Base-by-base conservation (phyloP, 2,329 filamentous ascomycete genomes). In the Xylariales sp. region DNA sequence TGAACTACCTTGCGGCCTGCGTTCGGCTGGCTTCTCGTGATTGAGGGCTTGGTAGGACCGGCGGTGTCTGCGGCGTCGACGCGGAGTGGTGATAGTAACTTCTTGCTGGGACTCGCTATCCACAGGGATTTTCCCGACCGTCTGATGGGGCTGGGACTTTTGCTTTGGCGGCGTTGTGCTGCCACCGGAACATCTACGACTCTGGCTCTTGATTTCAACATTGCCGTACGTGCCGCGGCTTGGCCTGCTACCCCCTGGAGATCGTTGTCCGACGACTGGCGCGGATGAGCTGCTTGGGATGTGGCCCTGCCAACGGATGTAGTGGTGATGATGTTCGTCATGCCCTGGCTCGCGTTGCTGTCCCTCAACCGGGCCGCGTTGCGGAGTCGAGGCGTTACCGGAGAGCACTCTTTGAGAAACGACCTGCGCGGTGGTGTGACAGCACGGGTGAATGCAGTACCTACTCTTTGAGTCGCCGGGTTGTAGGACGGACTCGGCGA, bases 221-320 rank as follows among this genome's bases (percentile, higher is more conserved):
- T 51, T 32, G 53, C 54, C 40, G 53, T 53, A 18, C 50, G 51
- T 10, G 54, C 53, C 20, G 50, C 52, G 18, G 54, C 53, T 45
- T 51, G 55, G 14, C 54, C 48, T 33, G 51, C 50, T n/a, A 36
- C 33, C 21, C 48, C 49, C 31, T 22, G 38, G 40, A 38, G 46
- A 15, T 48, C 43, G 35, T 29, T 20, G 10, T 46, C 37, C 19
- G 16, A 36, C 27, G 31, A 38, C 10, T 28, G 42, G 34, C 24
- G 42, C 33, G 21, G 51, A 37, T 33, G 46, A 24, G 40, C 24
- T 31, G 41, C 45, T 19, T 42, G 46, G 16, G 32, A 33, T 14
- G 15, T 21, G 14, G 8, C 32, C 16, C 15, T 18, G n/a, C n/a
- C n/a, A 9, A 20, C 9, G 32, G 2, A 12, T 18, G 12, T 34